Evolutionary conservation across 1,139 yeast genomes (phyloP).

Genomic region (Blastobotrys capitulatus): DNA sequence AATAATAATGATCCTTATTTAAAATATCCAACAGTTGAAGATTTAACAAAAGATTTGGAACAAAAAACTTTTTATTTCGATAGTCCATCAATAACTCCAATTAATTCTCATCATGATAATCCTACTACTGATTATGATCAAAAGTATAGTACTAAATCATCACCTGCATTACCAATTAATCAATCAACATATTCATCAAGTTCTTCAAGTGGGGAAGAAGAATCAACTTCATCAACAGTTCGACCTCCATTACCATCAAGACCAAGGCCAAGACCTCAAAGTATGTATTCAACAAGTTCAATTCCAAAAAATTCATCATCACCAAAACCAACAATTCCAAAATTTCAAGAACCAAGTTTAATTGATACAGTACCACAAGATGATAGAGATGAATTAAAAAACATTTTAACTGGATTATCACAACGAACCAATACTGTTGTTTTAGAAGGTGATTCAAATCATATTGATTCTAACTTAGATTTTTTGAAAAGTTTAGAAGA

Average conservation of each 20-base stretch:
- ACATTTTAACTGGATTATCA: conserved; percentile 34
- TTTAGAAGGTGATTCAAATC: conserved; percentile 30
- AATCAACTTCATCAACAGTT: background rate
- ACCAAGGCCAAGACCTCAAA: conserved; percentile 14
- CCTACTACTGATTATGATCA: background rate
- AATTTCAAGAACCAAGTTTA: conserved; percentile 1
- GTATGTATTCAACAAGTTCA: conserved; percentile 13
- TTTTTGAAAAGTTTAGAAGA: conserved; percentile 51
- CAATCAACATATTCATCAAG: background rate
- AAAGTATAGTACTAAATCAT: background rate
- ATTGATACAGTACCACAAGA: conserved; percentile 21
- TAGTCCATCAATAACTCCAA: conserved; percentile 5
- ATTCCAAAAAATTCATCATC: background rate
- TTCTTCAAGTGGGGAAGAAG: conserved; percentile 1
- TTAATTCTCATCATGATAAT: background rate
- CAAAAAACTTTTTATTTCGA: conserved; percentile 19
- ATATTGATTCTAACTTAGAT: conserved; percentile 47
- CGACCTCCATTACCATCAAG: background rate
- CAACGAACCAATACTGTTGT: conserved; percentile 33
- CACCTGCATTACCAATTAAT: background rate
- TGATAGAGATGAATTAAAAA: conserved; percentile 30
- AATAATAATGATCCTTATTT: conserved; percentile 1
- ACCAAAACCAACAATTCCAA: background rate
- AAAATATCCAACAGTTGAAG: conserved; percentile 34
- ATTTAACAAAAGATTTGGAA: conserved; percentile 27